These are phyloP conservation scores for Pseudogymnoascus pannorum DNA, from an alignment of 2,329 filamentous ascomycete species.

Conservation along the genomic window DNA sequence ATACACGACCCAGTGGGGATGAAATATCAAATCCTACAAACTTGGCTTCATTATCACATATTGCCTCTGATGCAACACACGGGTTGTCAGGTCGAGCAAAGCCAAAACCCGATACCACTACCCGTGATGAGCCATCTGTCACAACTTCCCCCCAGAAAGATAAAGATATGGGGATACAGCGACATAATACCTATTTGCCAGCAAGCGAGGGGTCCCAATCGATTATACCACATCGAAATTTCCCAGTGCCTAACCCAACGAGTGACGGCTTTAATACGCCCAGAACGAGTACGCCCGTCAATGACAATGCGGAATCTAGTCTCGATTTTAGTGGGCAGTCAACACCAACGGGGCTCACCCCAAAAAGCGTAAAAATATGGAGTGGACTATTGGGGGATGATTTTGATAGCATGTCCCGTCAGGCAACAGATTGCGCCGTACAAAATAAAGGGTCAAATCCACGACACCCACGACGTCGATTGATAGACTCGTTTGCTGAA, in stretches of 20 bases:
- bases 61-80: background rate
- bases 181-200: background rate
- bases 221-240: background rate
- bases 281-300: background rate
- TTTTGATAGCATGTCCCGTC: background rate
- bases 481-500: constrained; percentile 29
- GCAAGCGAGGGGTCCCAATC: background rate
- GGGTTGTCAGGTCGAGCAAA: background rate
- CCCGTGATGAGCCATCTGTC: background rate
- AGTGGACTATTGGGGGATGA: constrained; percentile 19
- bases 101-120: background rate
- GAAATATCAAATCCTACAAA: background rate
- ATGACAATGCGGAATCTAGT: background rate
- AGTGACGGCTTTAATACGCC: background rate
- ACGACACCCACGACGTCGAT: constrained; percentile 20
- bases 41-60: background rate
- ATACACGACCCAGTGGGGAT: background rate
- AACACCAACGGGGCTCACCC: constrained; percentile 4
- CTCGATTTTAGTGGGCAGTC: background rate
- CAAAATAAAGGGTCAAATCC: constrained; percentile 10
- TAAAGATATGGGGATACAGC: background rate
- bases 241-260: background rate
- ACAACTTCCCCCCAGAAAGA: background rate
- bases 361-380: constrained; percentile 24
- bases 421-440: background rate